Base-by-base conservation (phyloP, 495 filamentous ascomycete species). In the Oleoguttula mirabilis region DNA sequence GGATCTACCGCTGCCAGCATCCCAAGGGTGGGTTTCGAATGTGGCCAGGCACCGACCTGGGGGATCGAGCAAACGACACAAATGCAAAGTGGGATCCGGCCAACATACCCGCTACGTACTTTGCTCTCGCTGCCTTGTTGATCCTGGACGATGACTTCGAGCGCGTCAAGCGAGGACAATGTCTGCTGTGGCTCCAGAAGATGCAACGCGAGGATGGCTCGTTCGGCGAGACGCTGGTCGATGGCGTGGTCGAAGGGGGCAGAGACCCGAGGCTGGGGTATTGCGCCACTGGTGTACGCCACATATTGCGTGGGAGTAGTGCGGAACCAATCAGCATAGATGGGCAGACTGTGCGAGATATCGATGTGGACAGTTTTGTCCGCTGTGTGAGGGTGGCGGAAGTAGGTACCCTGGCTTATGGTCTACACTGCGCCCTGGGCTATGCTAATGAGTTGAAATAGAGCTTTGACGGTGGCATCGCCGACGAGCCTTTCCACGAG, bases 381-480 rank as follows among this genome's bases (percentile, higher is more conserved):
- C 55, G 61, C 24, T 92, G 87, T 60, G 81, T 98, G 41, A 66
- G 73, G 47, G 60, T 67, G 16, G 77, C 76, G 20, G 72, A 84
- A 67, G 80, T 84, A 62, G 40, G 63, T 55, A 32, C 36, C 22
- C 39, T 39, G 32, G 32, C 32, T 22, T 17, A 7, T 28, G 25
- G n/a, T n/a, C n/a, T 7, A 28, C 25, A 28, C 7, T 28, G n/a
- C 25, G 25, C 30, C 28, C 22, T 34, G 20, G 23, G 12, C 11
- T 41, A 4, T 28, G 8, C 5, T 19, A 17, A 19, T 17, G 21
- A 8, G 10, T 10, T 31, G 30, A 35, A 30, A 23, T 54, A 95
- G 83, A 80, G 81, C 3, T 95, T 88, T 54, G 88, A 96, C 58
- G 84, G 86, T 10, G 92, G 92, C 22, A 77, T 96, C 55, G 77